These are phyloP conservation scores for Sporothrix luriei DNA, from an alignment of 2,329 filamentous ascomycete genomes.

Conservation along the genomic window DNA sequence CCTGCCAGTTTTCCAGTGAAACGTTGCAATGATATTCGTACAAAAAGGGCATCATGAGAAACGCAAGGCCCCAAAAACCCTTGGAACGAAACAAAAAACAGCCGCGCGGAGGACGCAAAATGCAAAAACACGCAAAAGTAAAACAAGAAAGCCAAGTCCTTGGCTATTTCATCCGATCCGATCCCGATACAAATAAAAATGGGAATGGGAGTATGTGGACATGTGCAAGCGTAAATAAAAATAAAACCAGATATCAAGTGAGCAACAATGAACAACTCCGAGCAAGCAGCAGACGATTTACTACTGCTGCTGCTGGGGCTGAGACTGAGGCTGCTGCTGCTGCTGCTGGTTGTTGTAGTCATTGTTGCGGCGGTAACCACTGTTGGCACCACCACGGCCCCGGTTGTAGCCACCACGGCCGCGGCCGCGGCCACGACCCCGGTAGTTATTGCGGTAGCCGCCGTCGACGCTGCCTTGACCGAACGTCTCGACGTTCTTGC, in stretches of 20 bases:
- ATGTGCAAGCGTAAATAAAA: conserved; percentile 2
- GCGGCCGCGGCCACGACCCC: conserved; percentile 76
- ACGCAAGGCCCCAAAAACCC: neutral
- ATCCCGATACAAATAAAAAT: neutral
- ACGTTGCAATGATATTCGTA: conserved; percentile 16
- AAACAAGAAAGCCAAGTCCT: neutral
- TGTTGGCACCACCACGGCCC: conserved; percentile 43
- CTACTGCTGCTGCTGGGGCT: conserved; percentile 13
- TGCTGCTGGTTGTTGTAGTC: conserved; percentile 25
- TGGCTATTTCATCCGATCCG: conserved; percentile 10
- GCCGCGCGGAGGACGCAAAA: neutral
- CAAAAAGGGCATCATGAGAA: conserved; percentile 3
- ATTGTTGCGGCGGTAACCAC: conserved; percentile 34
- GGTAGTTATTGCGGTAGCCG: conserved; percentile 71
- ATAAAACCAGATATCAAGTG: neutral
- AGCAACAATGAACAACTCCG: neutral
- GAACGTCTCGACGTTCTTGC: conserved; percentile 96
- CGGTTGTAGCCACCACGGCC: conserved; percentile 54
- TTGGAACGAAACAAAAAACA: neutral
- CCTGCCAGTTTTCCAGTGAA: neutral
- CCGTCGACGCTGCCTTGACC: conserved; percentile 93
- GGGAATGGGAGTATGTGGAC: neutral
- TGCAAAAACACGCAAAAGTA: neutral
- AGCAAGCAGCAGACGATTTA: neutral
- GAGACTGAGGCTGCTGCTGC: conserved; percentile 27